phyloP scores from a whole-genome alignment of 83 land plant species.

The Thuja plicata region DNA sequence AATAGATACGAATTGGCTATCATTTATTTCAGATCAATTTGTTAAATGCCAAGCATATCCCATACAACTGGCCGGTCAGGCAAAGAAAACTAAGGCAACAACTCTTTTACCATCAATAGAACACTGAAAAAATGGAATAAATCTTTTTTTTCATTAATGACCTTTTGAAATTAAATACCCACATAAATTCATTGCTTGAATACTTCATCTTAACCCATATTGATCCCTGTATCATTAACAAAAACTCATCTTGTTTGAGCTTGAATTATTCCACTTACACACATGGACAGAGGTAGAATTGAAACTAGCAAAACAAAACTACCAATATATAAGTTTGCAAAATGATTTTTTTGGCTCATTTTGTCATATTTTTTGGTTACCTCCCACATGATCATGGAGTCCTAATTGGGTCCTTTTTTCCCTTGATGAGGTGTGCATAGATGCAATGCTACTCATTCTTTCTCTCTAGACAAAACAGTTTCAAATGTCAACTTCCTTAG shows the following conservation, averaged over 20 bases:
- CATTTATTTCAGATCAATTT: background rate
- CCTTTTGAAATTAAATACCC: no score
- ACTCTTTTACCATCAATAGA: background rate
- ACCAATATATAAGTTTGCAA: background rate
- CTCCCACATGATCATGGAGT: constrained; percentile 98
- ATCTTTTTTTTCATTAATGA: no score
- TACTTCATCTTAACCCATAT: background rate
- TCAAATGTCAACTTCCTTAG: background rate
- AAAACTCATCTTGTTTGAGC: background rate
- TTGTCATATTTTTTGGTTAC: constrained; percentile 43
- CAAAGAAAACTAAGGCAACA: background rate
- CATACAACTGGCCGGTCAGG: background rate
- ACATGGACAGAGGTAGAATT: background rate
- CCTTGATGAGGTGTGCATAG: constrained; percentile 83
- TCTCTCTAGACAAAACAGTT: no score
- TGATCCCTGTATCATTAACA: background rate
- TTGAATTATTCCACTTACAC: background rate
- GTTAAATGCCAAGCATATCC: background rate
- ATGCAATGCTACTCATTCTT: constrained; percentile 59
- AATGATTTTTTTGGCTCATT: no score
- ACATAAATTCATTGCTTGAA: no score
- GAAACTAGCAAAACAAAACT: background rate
- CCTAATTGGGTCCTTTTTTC: constrained; percentile 87
- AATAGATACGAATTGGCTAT: background rate
- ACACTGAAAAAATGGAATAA: no score